Base-by-base conservation (phyloP, 2,329 filamentous ascomycete genomes). In the Aspergillus alliaceus region DNA sequence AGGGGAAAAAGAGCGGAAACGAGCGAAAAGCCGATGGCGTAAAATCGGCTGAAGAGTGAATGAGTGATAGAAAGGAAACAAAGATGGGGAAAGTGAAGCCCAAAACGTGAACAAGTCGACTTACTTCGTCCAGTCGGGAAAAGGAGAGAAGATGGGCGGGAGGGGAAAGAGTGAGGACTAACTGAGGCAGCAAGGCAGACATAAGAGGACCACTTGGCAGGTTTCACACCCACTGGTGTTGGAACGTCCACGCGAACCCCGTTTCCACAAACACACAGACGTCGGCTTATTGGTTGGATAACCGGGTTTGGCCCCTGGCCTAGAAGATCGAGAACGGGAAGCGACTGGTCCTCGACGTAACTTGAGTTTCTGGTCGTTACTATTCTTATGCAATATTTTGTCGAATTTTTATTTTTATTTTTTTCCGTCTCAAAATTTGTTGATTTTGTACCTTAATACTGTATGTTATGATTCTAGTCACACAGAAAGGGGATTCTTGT, bases 1-100 rank as follows among this genome's bases (percentile, higher is more conserved):
- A 48, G 35, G 48, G 24, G 27, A n/a, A 54, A 48, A 42, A 24
- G 39, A 56, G 49, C 48, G 52, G 44, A 59, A 65, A 65, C 58
- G 65, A 67, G 62, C 57, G 64, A 60, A 65, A 52, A 54, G 59
- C 56, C 51, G 58, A 59, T 56, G 58, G 58, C 44, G 32, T 58
- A 57, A 59, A 57, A 59, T 52, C 52, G 48, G 55, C 54, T 51
- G 54, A 57, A 49, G 51, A 52, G 54, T 53, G 48, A 37, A 47
- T 40, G 39, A 37, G 44, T 47, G 56, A 59, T 53, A 56, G 54
- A 56, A 53, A 54, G 50, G 57, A 51, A 52, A 58, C 34, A 37
- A 58, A 49, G 50, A 37, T 40, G 40, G 49, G 51, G 31, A 25
- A 51, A 59, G 18, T 55, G 47, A 44, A 51, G 37, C 52, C 37